Base-by-base conservation (phyloP, 805 yeast genomes). In the Aciculoconidium aculeatum region DNA sequence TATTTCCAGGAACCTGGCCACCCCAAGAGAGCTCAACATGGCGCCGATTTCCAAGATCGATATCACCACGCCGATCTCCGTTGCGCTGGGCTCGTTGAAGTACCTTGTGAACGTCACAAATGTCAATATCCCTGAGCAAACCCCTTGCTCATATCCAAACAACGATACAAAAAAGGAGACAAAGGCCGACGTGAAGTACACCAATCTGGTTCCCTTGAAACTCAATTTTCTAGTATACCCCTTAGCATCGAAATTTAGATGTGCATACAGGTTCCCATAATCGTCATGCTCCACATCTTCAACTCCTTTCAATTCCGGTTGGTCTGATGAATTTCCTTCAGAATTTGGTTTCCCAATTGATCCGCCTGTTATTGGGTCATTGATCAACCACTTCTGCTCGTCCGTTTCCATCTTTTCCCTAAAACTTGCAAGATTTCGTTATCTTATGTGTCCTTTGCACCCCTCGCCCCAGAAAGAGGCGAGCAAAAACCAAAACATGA, bases 41-140 rank as follows among this genome's bases (percentile, higher is more conserved):
- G 96, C 95, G 23, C 96, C 96, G 17, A 87, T 70, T 55, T 87
- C 96, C 31, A 87, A 63, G 32, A 87, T 80, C 10, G 95, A 87
- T 8, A 87, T 92, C 70, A 87, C 80, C 3, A 90, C 73, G 12
- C 96, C 96, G 23, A 86, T 73, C 36, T 73, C 70, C 1, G 85
- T 70, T 10, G 92, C 70, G 4, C 78, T 60, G 1, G 96, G 96
- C 26, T 82, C 47, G 41, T 77, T 49, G 55, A 84, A 87, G 54
- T 79, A 84, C 12, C 61, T 61, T 37, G 71, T 71, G 55, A 87
- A 87, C 32, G 80, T 70, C 6, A 66, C 69, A 28, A 82, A 86
- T 2, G 92, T 81, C 30, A 88, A 61, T 25, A 88, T 75, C 3
- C 95, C 94, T 26, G 87, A 77, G 75, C 88, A 84, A 27, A 86